phyloP scores from a whole-genome alignment of 306 rosid species.

The Vicia villosa region DNA sequence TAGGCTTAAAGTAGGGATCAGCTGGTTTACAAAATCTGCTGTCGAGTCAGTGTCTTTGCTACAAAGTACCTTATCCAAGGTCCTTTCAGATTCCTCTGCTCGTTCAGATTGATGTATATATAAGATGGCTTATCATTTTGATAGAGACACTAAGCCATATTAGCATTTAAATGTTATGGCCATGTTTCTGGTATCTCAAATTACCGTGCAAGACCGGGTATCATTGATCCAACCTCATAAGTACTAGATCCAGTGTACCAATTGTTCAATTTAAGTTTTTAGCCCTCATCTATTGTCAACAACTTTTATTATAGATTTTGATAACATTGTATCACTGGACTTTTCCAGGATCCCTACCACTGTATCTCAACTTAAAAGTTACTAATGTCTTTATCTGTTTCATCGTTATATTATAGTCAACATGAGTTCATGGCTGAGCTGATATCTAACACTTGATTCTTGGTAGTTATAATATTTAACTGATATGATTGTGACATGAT shows the following conservation, averaged over 20 bases:
- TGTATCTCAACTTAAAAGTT: neutral
- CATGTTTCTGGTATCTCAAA: neutral
- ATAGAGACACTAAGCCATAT: neutral
- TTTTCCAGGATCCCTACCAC: neutral
- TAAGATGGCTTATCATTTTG: conserved; percentile 24
- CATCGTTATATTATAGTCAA: neutral
- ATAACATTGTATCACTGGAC: neutral
- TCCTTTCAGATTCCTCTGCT: conserved; percentile 62
- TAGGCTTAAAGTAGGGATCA: conserved; percentile 85
- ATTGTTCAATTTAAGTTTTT: neutral
- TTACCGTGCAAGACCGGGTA: neutral
- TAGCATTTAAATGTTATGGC: neutral
- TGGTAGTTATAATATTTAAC: neutral
- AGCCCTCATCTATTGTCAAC: neutral
- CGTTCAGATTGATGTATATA: conserved; percentile 10
- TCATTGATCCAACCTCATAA: conserved; percentile 4
- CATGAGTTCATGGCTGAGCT: neutral
- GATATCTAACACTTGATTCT: neutral
- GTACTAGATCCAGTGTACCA: neutral
- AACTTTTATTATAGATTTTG: neutral
- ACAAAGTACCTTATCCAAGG: conserved; percentile 69
- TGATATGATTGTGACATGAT: neutral
- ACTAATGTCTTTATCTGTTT: neutral
- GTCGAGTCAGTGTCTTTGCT: conserved; percentile 70
- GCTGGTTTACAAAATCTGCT: conserved; percentile 92